Evolutionary conservation across 1,284 basidiomycete genomes (phyloP).

Genomic region (Violaceomyces palustris): DNA sequence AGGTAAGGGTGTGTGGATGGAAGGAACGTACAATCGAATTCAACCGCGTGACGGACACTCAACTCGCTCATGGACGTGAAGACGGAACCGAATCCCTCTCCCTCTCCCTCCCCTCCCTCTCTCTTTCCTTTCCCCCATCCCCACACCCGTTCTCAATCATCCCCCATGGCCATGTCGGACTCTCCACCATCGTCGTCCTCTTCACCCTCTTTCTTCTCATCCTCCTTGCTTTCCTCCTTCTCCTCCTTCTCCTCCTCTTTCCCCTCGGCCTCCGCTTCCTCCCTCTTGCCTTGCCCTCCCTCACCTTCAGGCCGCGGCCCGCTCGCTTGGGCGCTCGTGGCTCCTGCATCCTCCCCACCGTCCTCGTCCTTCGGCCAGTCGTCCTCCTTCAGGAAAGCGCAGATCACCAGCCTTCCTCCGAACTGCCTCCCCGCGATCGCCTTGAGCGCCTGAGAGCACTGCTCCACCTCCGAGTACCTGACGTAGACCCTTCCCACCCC

Average conservation of each 20-base stretch:
- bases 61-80: too few relatives aligned
- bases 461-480: conserved; percentile 64
- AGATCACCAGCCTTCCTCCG: conserved; percentile 75
- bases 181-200: conserved; percentile 1
- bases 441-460: conserved; percentile 69
- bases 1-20: too few relatives aligned
- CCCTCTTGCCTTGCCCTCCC: too few relatives aligned
- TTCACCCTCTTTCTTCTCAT: neutral
- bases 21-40: too few relatives aligned
- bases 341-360: conserved; percentile 35
- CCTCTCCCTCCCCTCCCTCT: too few relatives aligned
- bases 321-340: conserved; percentile 32
- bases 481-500: conserved; percentile 93
- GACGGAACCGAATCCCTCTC: too few relatives aligned
- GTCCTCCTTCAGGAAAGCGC: conserved; percentile 52
- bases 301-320: conserved; percentile 12
- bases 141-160: neutral
- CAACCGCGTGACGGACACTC: too few relatives aligned
- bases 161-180: conserved; percentile 1
- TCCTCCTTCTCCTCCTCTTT: neutral
- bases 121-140: too few relatives aligned
- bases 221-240: too few relatives aligned
- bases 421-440: conserved; percentile 85
- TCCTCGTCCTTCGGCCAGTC: conserved; percentile 47
- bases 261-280: conserved; percentile 1